Conservation (phyloP, 129 eudicot species). For the Lonicera japonica region DNA sequence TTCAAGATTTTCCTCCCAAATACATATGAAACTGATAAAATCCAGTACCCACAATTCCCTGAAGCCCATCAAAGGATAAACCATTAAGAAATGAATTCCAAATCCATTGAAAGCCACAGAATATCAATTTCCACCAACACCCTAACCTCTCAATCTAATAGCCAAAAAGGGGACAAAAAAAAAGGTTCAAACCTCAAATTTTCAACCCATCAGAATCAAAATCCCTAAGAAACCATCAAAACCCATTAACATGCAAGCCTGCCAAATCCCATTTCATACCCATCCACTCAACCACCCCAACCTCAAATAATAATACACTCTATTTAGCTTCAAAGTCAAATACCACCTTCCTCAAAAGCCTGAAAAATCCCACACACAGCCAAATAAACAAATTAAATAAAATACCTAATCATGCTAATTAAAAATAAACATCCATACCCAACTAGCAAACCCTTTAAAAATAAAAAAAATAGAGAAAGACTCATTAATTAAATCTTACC, state of each 20-base stretch:
- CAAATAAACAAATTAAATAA: conserved; percentile 3
- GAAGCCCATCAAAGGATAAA: conserved; percentile 18
- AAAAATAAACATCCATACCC: conserved; percentile 22
- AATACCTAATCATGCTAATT: conserved; percentile 13
- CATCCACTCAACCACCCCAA: conserved; percentile 9
- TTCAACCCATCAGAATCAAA: conserved; percentile 1
- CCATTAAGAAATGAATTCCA: conserved; percentile 11
- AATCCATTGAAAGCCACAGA: conserved; percentile 9
- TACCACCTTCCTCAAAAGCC: conserved; percentile 32
- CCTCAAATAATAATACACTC: conserved; percentile 11
- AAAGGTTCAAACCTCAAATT: neutral
- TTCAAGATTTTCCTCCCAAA: conserved; percentile 4
- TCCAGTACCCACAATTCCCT: conserved; percentile 9
- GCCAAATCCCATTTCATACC: conserved; percentile 8
- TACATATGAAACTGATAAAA: neutral
- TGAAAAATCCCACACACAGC: conserved; percentile 18
- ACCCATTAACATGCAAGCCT: conserved; percentile 15
- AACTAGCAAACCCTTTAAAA: conserved; percentile 4
- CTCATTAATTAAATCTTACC: neutral
- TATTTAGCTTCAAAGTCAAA: conserved; percentile 36
- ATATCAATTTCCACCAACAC: neutral
- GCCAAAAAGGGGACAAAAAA: neutral
- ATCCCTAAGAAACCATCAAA: conserved; percentile 9
- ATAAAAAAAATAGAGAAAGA: neutral
- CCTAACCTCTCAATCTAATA: neutral